These are phyloP conservation scores for Tricholoma furcatifolium DNA, from an alignment of 768 basidiomycete species.

Conservation along the genomic window DNA sequence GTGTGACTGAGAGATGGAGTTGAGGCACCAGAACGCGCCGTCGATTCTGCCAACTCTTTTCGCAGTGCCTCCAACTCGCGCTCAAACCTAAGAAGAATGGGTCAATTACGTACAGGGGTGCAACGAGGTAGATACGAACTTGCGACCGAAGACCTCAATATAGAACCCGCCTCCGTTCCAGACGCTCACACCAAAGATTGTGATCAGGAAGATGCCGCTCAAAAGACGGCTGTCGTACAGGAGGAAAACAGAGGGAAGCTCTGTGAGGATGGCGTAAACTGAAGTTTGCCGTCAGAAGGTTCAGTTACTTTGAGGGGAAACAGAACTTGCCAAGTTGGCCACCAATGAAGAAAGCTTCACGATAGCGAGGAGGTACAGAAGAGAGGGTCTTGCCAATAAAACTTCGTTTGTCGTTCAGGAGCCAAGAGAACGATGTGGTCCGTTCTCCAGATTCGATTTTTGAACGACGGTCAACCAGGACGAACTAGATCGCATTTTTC, in stretches of 20 bases:
- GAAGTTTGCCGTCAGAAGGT: conserved; percentile 1
- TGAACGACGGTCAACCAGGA: conserved; percentile 81
- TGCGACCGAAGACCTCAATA: conserved; percentile 95
- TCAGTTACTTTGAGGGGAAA: not conserved
- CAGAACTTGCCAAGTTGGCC: conserved; percentile 73
- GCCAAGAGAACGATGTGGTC: conserved; percentile 85
- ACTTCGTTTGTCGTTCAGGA: conserved; percentile 86
- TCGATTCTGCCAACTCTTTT: conserved; percentile 81
- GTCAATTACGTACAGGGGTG: conserved; percentile 3
- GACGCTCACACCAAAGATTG: conserved; percentile 82
- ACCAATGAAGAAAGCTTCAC: conserved; percentile 75
- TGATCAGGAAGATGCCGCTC: conserved; percentile 75
- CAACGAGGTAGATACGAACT: conserved; percentile 52
- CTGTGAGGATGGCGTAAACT: conserved; percentile 87
- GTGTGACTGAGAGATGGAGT: conserved; percentile 38
- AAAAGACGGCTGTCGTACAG: conserved; percentile 79
- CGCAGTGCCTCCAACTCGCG: conserved; percentile 87
- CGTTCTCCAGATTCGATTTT: conserved; percentile 93
- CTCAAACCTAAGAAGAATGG: conserved; percentile 65
- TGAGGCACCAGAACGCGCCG: conserved; percentile 49
- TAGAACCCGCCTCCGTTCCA: conserved; percentile 98
- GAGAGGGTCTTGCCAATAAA: conserved; percentile 74
- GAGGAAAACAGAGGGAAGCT: conserved; percentile 79
- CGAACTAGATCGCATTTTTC: conserved; percentile 48
- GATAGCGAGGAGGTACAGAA: conserved; percentile 55